Evolutionary conservation across 2,329 filamentous ascomycete species (phyloP).

Genomic region (Ceratocystis huliohia): DNA sequence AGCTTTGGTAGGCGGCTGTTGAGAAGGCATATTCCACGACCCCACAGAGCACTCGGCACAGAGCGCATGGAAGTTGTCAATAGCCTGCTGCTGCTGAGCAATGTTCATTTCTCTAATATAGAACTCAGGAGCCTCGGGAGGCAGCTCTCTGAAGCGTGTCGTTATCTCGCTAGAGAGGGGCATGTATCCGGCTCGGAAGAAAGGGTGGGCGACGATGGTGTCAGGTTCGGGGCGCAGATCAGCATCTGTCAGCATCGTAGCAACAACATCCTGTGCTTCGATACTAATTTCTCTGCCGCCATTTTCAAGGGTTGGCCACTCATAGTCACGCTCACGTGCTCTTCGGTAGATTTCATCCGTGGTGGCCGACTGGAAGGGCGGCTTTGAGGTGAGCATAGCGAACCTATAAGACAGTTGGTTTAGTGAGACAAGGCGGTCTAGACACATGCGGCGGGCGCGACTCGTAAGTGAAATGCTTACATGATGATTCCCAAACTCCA

Average conservation of each 20-base stretch:
- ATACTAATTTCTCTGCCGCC: constrained; percentile 53
- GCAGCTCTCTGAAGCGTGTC: constrained; percentile 42
- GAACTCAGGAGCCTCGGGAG: constrained; percentile 45
- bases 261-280: constrained; percentile 67
- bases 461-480: constrained; percentile 36
- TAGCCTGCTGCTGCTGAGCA: constrained; percentile 35
- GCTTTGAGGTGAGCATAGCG: constrained; percentile 91
- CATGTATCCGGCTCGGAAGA: constrained; percentile 66
- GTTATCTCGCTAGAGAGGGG: constrained; percentile 49
- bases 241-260: constrained; percentile 61
- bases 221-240: constrained; percentile 64
- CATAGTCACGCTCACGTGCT: constrained; percentile 59
- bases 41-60: constrained; percentile 48
- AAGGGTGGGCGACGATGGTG: constrained; percentile 63
- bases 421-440: constrained; percentile 11
- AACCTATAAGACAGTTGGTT: constrained; percentile 43
- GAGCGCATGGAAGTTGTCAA: constrained; percentile 43
- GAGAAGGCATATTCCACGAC: constrained; percentile 7
- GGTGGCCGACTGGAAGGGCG: constrained; percentile 86
- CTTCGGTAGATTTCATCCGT: constrained; percentile 74
- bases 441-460: background rate
- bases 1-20: constrained; percentile 33
- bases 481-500: constrained; percentile 98
- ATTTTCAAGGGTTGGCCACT: constrained; percentile 58
- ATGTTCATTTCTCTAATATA: constrained; percentile 38